Evolutionary conservation across 1,284 basidiomycete genomes (phyloP), one percentile per base, ranked within the genome.

Genomic region (Cerrena zonata): DNA sequence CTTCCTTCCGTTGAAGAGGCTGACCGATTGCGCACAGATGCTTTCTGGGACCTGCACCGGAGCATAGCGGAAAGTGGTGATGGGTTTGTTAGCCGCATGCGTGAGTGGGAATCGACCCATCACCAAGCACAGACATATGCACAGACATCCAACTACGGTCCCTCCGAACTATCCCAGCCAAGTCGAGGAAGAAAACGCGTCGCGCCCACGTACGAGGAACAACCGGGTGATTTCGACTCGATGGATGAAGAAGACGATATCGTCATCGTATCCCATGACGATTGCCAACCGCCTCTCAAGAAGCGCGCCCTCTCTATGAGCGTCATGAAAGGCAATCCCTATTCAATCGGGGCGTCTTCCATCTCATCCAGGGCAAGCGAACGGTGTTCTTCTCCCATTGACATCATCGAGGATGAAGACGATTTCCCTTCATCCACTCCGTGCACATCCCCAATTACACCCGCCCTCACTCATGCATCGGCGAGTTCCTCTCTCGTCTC

Each of bases 71-170:
- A 84, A 57, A 79, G 71, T 54, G 82, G 79, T 24, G 84, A 86
- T 58, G 78, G 80, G 12, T 73, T 87, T 44, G 75, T 87, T n/a
- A 75, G 71, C 49, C 79, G 82, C 49, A 87, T 87, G 84, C 81
- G 81, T 50, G 80, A 85, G 55, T 82, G 79, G 61, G 84, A 87
- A 67, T 73, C 73, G 38, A 21, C 19, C 37, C 24, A 37, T 47
- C 37, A 13, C 27, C 11, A 22, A 12, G 12, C 42, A 12, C 42
- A 21, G 22, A 10, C 42, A 7, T 11, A 7, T 26, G 42, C 7
- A 5, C 24, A 4, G 21, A 27, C 5, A 34, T 18, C n/a, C 45
- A n/a, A 5, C 12, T 37, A 34, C 30, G n/a, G n/a, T n/a, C n/a
- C 40, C 22, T 12, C 40, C 19, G 36, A 5, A 11, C 47, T 25